These are phyloP conservation scores for Iberis pinnata DNA, from an alignment of 345 rosid species.

Conservation along the genomic window DNA sequence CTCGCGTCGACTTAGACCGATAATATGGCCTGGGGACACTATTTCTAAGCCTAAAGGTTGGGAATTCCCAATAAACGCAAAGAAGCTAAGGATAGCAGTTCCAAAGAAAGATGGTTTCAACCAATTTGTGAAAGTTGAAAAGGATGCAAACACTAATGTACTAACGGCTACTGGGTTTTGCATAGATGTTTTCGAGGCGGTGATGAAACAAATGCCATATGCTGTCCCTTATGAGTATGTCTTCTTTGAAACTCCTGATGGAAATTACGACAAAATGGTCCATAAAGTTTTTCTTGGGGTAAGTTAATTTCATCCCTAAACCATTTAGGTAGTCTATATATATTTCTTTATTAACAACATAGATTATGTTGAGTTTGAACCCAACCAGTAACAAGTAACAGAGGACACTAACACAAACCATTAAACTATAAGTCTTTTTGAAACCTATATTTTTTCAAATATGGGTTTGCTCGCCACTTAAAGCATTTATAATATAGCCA, in stretches of 20 bases:
- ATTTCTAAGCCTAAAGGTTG: constrained; percentile 36
- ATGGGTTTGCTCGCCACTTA: too few relatives aligned
- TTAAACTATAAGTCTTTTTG: too few relatives aligned
- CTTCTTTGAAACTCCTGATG: constrained; percentile 29
- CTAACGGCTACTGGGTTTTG: constrained; percentile 29
- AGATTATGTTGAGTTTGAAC: too few relatives aligned
- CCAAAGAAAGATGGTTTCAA: constrained; percentile 39
- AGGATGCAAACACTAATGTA: constrained; percentile 19
- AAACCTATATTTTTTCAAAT: too few relatives aligned
- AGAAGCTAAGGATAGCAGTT: constrained; percentile 41
- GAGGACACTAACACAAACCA: too few relatives aligned
- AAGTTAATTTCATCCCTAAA: neutral
- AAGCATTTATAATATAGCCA: too few relatives aligned
- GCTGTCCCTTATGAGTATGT: constrained; percentile 34
- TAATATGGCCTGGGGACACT: constrained; percentile 30
- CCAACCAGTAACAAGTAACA: too few relatives aligned
- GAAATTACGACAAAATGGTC: constrained; percentile 36
- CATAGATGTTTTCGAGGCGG: constrained; percentile 41
- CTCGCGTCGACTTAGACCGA: constrained; percentile 15
- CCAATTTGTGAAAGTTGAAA: constrained; percentile 33
- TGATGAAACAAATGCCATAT: constrained; percentile 38
- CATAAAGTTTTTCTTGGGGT: constrained; percentile 44
- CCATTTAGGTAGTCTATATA: neutral
- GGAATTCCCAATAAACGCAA: constrained; percentile 38
- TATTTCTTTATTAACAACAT: too few relatives aligned